phyloP scores from a whole-genome alignment of 140 eudicot genomes.

The Erigeron philadelphicus region DNA sequence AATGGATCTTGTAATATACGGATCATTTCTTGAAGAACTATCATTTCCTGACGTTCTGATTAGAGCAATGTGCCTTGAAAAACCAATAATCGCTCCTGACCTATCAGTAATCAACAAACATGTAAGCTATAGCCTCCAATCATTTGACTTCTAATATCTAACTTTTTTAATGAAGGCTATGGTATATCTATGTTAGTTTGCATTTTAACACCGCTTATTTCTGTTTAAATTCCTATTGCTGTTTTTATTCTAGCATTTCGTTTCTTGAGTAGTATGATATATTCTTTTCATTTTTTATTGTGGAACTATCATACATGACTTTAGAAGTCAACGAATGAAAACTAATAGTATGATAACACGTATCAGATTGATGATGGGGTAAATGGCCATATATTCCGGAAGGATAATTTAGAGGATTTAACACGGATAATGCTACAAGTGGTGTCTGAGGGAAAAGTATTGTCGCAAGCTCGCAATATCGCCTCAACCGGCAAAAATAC shows the following conservation, averaged over 20 bases:
- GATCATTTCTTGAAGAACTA: slow-evolving; percentile 73
- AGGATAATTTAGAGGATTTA: slow-evolving; percentile 54
- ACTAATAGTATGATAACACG: slow-evolving; percentile 23
- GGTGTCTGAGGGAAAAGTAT: slow-evolving; percentile 50
- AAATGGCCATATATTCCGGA: slow-evolving; percentile 69
- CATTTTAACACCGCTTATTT: neutral
- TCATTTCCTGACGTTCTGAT: slow-evolving; percentile 64
- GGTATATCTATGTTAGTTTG: neutral
- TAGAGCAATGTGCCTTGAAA: slow-evolving; percentile 80
- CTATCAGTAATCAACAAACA: slow-evolving; percentile 55
- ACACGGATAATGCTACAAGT: slow-evolving; percentile 48
- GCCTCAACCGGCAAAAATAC: slow-evolving; percentile 56
- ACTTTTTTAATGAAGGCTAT: neutral
- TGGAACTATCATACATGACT: slow-evolving; percentile 17
- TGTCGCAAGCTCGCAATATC: slow-evolving; percentile 44
- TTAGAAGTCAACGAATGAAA: slow-evolving; percentile 2
- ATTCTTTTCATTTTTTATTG: neutral
- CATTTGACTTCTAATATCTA: slow-evolving; percentile 18
- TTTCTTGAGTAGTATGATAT: neutral
- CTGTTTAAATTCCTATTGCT: neutral
- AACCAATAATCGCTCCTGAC: slow-evolving; percentile 77
- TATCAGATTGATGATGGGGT: slow-evolving; percentile 79
- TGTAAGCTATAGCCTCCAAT: slow-evolving; percentile 46
- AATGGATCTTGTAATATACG: slow-evolving; percentile 70
- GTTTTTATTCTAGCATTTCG: neutral